Evolutionary conservation across 306 rosid species (phyloP).

Genomic region (Quercus dentata): DNA sequence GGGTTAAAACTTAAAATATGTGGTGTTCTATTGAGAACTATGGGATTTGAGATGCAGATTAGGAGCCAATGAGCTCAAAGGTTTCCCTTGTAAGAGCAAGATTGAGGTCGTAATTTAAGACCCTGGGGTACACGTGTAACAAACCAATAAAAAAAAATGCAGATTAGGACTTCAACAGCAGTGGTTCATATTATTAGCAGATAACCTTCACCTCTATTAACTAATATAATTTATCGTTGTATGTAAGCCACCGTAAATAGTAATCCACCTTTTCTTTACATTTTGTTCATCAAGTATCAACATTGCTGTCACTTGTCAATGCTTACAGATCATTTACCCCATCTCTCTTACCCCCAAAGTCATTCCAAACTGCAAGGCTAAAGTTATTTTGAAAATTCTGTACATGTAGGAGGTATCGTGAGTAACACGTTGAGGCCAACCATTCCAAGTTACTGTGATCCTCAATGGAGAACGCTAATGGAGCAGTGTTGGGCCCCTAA

Average conservation of each 20-base stretch:
- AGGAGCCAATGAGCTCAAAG: no score
- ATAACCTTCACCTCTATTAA: not conserved
- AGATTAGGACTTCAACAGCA: not conserved
- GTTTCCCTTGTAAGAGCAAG: no score
- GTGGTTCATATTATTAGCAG: not conserved
- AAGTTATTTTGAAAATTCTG: not conserved
- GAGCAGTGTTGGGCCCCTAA: conserved; percentile 99
- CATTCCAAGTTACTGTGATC: conserved; percentile 77
- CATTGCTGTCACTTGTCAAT: not conserved
- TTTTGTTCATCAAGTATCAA: not conserved
- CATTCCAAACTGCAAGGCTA: not conserved
- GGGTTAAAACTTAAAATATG: not conserved
- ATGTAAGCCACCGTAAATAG: no score
- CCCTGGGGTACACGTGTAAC: no score
- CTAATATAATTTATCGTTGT: not conserved
- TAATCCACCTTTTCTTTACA: not conserved
- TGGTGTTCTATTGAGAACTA: not conserved
- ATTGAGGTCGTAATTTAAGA: no score
- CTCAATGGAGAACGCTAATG: conserved; percentile 82
- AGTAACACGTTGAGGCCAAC: conserved; percentile 87
- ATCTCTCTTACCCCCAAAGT: not conserved
- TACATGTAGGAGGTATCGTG: conserved; percentile 83
- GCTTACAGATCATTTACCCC: not conserved
- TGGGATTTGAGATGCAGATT: not conserved
- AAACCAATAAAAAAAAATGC: no score